Evolutionary conservation across 192 early-diverging fungal species (phyloP), one percentile per base, ranked within the genome.

Genomic region (Diversispora eburnea): DNA sequence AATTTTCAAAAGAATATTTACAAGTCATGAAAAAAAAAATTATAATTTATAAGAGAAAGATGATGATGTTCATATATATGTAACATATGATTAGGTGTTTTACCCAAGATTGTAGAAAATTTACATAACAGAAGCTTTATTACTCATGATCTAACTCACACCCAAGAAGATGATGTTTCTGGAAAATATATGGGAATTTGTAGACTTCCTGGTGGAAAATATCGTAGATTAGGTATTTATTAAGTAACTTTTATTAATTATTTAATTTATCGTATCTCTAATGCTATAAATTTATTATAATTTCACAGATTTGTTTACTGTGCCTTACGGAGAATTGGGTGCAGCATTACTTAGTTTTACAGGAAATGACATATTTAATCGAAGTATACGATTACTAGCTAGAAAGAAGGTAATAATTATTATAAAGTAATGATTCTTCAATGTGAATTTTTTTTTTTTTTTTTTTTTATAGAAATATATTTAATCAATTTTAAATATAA

Each of bases 361-460:
- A 13, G 64, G 64, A 15, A 66, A 66, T 17, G 64, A 66, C 48
- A 25, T 66, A 49, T 66, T 66, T 46, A 66, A 66, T 22, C 33
- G 64, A 66, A 66, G 64, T 66, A 66, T 69, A 45, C 25, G 67
- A 42, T 69, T 69, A 42, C 5, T 69, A 9, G 67, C 67, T 4
- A 22, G 51, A n/a, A 69, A 69, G 43, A 69, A 55, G 41, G 61
- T 33, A 33, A 33, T 63, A 63, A 63, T 8, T 58, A 22, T 22
- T 22, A 42, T 15, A 42, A 43, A 46, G 10, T 63, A 43, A 42
- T 42, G 13, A 39, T 1, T 20, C 8, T 43, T 12, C 8, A n/a
- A 45, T 17, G 8, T 59, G 8, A 42, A 15, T 10, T 42, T 63
- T 17, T 43, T 43, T 63, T 1, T n/a, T n/a, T n/a, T n/a, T n/a